Evolutionary conservation across 2,329 filamentous ascomycete genomes (phyloP), one percentile per base, ranked within the genome.

Genomic region (Myriosclerotinia scirpicola): DNA sequence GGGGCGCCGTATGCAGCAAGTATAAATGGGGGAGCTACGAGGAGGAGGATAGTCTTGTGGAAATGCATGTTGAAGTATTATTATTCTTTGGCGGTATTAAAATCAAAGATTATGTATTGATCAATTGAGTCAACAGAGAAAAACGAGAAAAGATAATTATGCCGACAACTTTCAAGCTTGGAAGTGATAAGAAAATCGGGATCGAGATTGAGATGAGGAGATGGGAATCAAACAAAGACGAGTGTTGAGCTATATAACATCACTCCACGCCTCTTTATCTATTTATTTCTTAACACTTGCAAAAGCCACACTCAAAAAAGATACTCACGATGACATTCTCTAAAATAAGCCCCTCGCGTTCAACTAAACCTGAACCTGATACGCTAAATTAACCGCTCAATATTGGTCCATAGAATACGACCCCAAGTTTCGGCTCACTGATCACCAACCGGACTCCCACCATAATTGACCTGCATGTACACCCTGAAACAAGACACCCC

Each of bases 11-110:
- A 66, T 52, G 68, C 69, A 55, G 69, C 73, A 12, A 73, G 65
- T 38, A 71, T 65, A 52, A 70, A 67, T 53, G 72, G 68, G 54
- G 74, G 64, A 36, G 70, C 54, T 55, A 69, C 67, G 54, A 71
- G 68, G 11, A 71, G 40, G 54, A 50, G 73, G 44, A 50, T 67
- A 44, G 53, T 69, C 53, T 68, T 74, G 53, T 69, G 72, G 69
- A 74, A 75, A 50, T 73, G 71, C 75, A 77, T 76, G 44, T 64
- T 73, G 69, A 64, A 60, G n/a, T 54, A 48, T 64, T 62, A 40
- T 38, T 54, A 42, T 15, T 26, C 15, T 8, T 54, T 30, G 36
- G 34, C 5, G 58, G 26, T 61, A 40, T 26, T n/a, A 22, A n/a
- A 54, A 55, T 7, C 36, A 44, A 63, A 22, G 22, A 44, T 30